These are phyloP conservation scores for Punica granatum DNA, from an alignment of 345 rosid genomes.

Conservation along the genomic window DNA sequence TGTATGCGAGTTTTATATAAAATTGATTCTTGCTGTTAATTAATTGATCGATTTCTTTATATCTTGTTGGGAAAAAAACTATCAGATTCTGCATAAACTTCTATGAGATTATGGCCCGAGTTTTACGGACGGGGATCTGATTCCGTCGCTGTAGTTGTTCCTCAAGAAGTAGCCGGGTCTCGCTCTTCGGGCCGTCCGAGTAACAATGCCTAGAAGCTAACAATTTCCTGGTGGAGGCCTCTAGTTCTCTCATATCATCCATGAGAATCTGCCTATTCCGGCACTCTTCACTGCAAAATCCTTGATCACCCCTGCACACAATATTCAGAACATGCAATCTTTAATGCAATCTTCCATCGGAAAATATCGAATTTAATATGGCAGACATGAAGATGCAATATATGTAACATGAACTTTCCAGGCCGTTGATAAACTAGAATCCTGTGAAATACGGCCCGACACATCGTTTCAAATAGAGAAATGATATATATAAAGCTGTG, in stretches of 20 bases:
- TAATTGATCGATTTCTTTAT: too few relatives aligned
- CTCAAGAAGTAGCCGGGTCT: constrained; percentile 24
- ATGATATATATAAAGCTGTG: too few relatives aligned
- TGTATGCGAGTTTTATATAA: too few relatives aligned
- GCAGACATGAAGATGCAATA: too few relatives aligned
- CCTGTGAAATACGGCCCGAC: too few relatives aligned
- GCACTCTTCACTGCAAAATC: constrained; percentile 73
- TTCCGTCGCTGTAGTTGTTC: constrained; percentile 28
- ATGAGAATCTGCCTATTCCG: constrained; percentile 52
- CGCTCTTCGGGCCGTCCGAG: constrained; percentile 20
- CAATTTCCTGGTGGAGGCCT: constrained; percentile 32
- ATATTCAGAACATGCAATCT: too few relatives aligned
- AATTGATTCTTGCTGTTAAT: too few relatives aligned
- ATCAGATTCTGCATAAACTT: neutral
- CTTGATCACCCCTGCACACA: constrained; percentile 73
- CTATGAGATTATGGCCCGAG: constrained; percentile 2
- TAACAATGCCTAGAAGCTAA: constrained; percentile 32
- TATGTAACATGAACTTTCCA: too few relatives aligned
- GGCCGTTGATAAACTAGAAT: too few relatives aligned
- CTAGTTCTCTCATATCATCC: constrained; percentile 54
- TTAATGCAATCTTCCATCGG: neutral
- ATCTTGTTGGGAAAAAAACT: too few relatives aligned
- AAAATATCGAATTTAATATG: neutral
- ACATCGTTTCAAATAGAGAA: too few relatives aligned
- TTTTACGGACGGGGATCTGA: constrained; percentile 10